Evolutionary conservation across 2,329 filamentous ascomycete genomes (phyloP), one percentile per base, ranked within the genome.

Genomic region (Fusarium ambrosium): DNA sequence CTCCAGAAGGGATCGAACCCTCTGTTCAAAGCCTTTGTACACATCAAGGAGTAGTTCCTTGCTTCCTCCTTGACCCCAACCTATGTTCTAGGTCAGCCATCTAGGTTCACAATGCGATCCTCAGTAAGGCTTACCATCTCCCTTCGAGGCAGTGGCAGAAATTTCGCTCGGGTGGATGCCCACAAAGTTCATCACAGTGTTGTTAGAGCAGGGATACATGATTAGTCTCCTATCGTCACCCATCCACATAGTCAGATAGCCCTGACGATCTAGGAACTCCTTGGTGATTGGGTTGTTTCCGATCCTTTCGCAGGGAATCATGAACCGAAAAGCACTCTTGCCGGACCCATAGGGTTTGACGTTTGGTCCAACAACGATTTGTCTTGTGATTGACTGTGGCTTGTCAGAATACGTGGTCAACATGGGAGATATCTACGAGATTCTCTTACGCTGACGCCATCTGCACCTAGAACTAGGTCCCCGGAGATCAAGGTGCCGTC

Each of bases 251-350:
- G 71, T 73, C 56, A 77, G 20, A 0, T 69, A 69, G 0, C 77
- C 77, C 8, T 69, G 37, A 0, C 63, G 58, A 22, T 71, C 72
- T 36, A 64, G 48, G 36, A 78, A 69, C 0, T 37, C 43, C 29
- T 74, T 74, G 1, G 75, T 73, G 4, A 39, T 36, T 9, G 79
- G 77, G 2, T 79, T 72, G 6, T 80, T 75, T 2, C 29, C 79
- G 69, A 87, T 80, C 8, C 77, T 81, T 2, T 84, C 78, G 6
- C 70, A 68, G 0, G 86, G 82, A 0, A 91, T 83, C 36, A 90
- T 74, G 77, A 90, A 91, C 9, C 89, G 81, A 74, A 89, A 91
- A 0, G 89, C 88, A 60, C 86, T 89, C 75, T 89, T 89, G 11
- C 89, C 89, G 1, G 84, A 86, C 2, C 84, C 82, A 48, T 84